These are phyloP conservation scores for Escovopsis weberi DNA, from an alignment of 2,329 filamentous ascomycete genomes.

Conservation along the genomic window DNA sequence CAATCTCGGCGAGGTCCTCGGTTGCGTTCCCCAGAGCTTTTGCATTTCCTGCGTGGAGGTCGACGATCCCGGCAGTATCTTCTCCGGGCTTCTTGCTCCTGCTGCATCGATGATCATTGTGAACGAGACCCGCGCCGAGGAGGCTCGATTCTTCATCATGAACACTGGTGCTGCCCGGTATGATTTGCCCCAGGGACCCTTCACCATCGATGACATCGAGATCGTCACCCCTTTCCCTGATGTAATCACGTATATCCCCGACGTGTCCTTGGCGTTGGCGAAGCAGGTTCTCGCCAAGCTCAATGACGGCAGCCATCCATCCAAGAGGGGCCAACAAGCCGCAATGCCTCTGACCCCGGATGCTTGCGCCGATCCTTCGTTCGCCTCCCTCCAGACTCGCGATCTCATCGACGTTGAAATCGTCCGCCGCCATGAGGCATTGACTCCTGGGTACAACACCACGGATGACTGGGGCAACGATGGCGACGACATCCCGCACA, in stretches of 20 bases:
- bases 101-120: conserved; percentile 38
- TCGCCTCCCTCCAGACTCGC: conserved; percentile 11
- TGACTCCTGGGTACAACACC: conserved; percentile 37
- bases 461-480: conserved; percentile 41
- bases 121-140: conserved; percentile 33
- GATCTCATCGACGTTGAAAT: conserved; percentile 19
- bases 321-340: conserved; percentile 19
- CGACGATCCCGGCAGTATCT: conserved; percentile 37
- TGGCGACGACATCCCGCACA: conserved; percentile 40
- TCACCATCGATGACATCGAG: conserved; percentile 38
- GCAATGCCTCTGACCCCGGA: conserved; percentile 24
- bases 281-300: conserved; percentile 21
- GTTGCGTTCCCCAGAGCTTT: conserved; percentile 45
- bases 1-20: conserved; percentile 40
- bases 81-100: conserved; percentile 30
- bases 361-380: conserved; percentile 32
- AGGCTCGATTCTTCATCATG: conserved; percentile 39
- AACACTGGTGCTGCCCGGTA: conserved; percentile 49
- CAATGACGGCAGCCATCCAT: conserved; percentile 23
- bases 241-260: conserved; percentile 36
- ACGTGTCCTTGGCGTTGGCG: conserved; percentile 33
- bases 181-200: conserved; percentile 47
- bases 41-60: conserved; percentile 43
- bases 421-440: conserved; percentile 32
- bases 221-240: conserved; percentile 42